Base-by-base conservation (phyloP, 164 flowering plant genomes). In the Litsea cubeba region DNA sequence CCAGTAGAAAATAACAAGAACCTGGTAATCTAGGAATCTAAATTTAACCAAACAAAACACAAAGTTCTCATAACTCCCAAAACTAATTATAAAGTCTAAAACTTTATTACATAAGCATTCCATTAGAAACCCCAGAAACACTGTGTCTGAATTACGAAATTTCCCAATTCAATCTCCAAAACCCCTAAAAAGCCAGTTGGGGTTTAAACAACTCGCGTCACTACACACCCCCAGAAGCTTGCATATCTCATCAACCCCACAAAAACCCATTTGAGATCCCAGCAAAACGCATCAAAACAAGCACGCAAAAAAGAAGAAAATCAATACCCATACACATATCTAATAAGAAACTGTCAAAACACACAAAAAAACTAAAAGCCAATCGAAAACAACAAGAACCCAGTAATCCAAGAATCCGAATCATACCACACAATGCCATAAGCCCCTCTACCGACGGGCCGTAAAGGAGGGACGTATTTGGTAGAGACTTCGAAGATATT, bases 361-460 rank as follows among this genome's bases (percentile, higher is more conserved):
- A 63, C 4, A 63, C 14, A 63, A 3, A 22, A 63, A 12, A 35
- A 35, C 46, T 35, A 7, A 35, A 35, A 35, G 46, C 46, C 46
- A 70, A 12, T 26, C 5, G n/a, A 66, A 54, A 15, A 24, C 69
- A 1, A 40, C 24, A 65, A 69, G 23, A 22, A 74, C n/a, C 28
- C n/a, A 3, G 12, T 68, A 69, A 35, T n/a, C 26, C 24, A 25
- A n/a, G 69, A 20, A 30, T 18, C 12, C 18, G 28, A 78, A 32
- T 25, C 85, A 18, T 79, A 95, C 99, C 99, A 95, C n/a, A 93
- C 98, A 70, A 95, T 88, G 72, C 97, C 99, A 71, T 86, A 88
- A 76, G 99, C 98, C n/a, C 98, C 99, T 60, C 98, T 84, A 28
- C 99, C 99, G 18, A 95, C 79, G 25, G 99, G 98, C 1, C 94